Conservation (phyloP, 2,329 filamentous ascomycete genomes). For the Paraphoma chrysanthemicola region DNA sequence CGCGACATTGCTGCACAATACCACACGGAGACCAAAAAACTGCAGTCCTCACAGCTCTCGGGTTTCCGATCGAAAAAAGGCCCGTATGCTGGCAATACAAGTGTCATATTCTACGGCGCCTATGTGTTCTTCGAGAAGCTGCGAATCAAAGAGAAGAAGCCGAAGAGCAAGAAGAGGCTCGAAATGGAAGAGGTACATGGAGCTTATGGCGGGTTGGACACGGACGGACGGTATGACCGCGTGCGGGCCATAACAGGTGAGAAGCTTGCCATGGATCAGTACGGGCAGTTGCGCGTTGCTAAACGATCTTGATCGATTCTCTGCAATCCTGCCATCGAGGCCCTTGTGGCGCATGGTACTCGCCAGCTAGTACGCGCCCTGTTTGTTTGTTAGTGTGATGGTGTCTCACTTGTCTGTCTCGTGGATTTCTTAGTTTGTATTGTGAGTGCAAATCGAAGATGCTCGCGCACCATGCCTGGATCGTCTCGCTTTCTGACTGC, state of each 20-base stretch:
- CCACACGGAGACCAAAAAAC: conserved; percentile 41
- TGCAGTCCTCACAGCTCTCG: conserved; percentile 55
- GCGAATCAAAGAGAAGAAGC: conserved; percentile 58
- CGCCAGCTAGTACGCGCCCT: not conserved
- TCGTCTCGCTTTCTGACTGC: not conserved
- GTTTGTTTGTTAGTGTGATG: not conserved
- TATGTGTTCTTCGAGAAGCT: conserved; percentile 69
- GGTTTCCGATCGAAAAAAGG: conserved; percentile 62
- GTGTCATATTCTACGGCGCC: conserved; percentile 58
- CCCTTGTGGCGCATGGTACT: too few relatives aligned
- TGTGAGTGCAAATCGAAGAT: not conserved
- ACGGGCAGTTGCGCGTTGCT: conserved; percentile 4
- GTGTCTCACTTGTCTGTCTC: too few relatives aligned
- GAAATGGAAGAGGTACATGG: conserved; percentile 58
- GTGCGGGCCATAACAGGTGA: not conserved
- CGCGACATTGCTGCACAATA: conserved; percentile 57
- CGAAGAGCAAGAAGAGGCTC: conserved; percentile 59
- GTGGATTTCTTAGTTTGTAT: too few relatives aligned
- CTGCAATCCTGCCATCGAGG: too few relatives aligned
- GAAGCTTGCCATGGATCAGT: conserved; percentile 2
- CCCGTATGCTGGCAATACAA: conserved; percentile 56
- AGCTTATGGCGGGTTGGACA: conserved; percentile 9
- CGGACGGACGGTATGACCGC: not conserved
- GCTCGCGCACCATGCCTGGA: not conserved
- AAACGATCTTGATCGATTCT: not conserved